A percentile compares a stretch with the other conserved stretches of the same genome.
phyloP scores from a whole-genome alignment of 768 basidiomycete genomes.

The Clavulina sp. region DNA sequence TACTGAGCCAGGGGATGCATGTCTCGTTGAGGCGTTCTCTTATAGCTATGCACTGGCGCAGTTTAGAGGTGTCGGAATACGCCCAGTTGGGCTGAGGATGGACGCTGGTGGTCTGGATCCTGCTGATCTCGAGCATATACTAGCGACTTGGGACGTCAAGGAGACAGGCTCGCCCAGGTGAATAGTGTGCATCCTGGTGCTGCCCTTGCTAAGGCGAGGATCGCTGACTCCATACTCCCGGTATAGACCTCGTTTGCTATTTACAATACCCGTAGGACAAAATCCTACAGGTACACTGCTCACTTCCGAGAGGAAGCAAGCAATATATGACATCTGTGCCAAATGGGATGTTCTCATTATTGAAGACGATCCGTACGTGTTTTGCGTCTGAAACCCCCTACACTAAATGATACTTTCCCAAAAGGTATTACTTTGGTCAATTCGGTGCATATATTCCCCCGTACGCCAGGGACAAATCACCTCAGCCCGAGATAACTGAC shows the following conservation, averaged over 20 bases:
- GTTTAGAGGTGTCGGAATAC: not conserved
- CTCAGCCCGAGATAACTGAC: not conserved
- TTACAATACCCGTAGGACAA: slow-evolving; percentile 22
- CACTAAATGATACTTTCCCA: too few species aligned
- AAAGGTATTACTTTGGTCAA: slow-evolving; percentile 31
- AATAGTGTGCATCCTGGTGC: not conserved
- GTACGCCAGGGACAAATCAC: not conserved
- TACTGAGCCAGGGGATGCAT: not conserved
- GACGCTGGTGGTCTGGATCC: not conserved
- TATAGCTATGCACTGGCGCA: not conserved
- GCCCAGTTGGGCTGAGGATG: not conserved
- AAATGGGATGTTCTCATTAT: slow-evolving; percentile 35
- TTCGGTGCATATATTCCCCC: slow-evolving; percentile 19
- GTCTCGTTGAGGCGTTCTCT: not conserved
- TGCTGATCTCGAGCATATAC: not conserved
- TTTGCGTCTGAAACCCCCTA: too few species aligned
- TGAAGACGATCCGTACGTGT: slow-evolving; percentile 23
- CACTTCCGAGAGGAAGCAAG: slow-evolving; percentile 26
- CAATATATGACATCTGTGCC: slow-evolving; percentile 31
- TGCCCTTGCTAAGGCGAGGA: not conserved
- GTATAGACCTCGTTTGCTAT: too few species aligned
- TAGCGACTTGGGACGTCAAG: not conserved
- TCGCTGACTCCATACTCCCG: not conserved
- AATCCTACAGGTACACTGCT: slow-evolving; percentile 36
- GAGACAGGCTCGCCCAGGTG: not conserved